Conservation (phyloP, 805 yeast genomes). For the Candida tammaniensis region DNA sequence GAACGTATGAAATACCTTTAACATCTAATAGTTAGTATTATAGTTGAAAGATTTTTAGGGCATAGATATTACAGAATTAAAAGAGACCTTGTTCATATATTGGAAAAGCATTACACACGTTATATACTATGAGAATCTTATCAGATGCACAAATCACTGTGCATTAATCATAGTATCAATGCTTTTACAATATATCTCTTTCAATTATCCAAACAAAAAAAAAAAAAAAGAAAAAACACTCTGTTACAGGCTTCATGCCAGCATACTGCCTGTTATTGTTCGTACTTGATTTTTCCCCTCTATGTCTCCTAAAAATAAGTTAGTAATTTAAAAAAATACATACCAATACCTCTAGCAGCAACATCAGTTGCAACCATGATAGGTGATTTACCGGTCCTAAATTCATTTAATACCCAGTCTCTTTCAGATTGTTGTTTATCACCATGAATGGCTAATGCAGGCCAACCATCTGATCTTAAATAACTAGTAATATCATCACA, state of each 20-base stretch:
- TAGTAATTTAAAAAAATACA: constrained; percentile 38
- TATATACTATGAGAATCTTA: constrained; percentile 9
- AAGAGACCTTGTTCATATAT: constrained; percentile 7
- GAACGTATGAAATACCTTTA: constrained; percentile 91
- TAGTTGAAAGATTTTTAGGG: neutral
- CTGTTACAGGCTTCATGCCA: too few species aligned
- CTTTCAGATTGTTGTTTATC: constrained; percentile 97
- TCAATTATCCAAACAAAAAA: constrained; percentile 4
- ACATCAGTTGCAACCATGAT: constrained; percentile 99
- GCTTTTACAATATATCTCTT: constrained; percentile 4
- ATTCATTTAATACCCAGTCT: constrained; percentile 96
- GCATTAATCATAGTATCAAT: constrained; percentile 6
- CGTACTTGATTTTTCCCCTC: too few species aligned
- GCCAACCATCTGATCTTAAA: constrained; percentile 97
- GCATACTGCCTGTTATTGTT: too few species aligned
- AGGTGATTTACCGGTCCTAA: constrained; percentile 88
- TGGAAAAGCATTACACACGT: constrained; percentile 7
- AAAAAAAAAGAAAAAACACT: constrained; percentile 1
- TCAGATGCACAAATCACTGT: too few species aligned
- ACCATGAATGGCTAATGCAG: constrained; percentile 98
- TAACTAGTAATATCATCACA: constrained; percentile 93
- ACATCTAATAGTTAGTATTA: constrained; percentile 66
- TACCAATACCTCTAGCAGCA: constrained; percentile 99
- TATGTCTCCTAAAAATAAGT: constrained; percentile 7
- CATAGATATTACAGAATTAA: constrained; percentile 4